phyloP scores from a whole-genome alignment of 2,329 filamentous ascomycete genomes.

The Rhexocercosporidium sp. region DNA sequence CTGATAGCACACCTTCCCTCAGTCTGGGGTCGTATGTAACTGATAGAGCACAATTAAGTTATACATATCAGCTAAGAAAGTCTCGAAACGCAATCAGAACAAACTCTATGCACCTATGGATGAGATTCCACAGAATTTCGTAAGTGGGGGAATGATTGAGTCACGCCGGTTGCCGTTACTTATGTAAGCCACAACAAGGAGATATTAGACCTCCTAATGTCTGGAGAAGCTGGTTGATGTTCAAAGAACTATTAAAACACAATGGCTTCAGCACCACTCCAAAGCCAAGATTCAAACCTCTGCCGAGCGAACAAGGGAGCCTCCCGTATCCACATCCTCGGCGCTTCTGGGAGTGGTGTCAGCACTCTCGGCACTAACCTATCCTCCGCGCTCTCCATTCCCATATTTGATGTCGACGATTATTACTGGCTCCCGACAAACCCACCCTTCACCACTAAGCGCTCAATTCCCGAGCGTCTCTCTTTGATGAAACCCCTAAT shows the following conservation, averaged over 20 bases:
- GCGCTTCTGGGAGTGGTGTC: constrained; percentile 24
- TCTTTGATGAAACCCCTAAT: constrained; percentile 18
- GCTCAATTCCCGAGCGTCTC: constrained; percentile 18
- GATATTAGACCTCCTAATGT: neutral
- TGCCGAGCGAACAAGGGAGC: constrained; percentile 15
- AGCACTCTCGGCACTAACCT: constrained; percentile 24
- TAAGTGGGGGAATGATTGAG: neutral
- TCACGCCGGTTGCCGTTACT: neutral
- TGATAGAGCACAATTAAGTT: neutral
- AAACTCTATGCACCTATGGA: too few species aligned
- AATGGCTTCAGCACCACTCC: neutral
- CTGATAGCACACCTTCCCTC: constrained; percentile 9
- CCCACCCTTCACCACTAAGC: constrained; percentile 23
- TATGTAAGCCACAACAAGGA: neutral
- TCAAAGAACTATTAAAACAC: neutral
- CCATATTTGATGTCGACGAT: constrained; percentile 22
- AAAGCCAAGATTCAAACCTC: constrained; percentile 10
- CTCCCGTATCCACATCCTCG: constrained; percentile 21
- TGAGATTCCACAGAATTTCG: neutral
- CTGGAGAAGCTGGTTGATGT: too few species aligned
- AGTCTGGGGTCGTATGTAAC: constrained; percentile 18
- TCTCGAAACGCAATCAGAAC: too few species aligned
- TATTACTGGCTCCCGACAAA: constrained; percentile 24
- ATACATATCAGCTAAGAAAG: too few species aligned
- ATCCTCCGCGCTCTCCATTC: constrained; percentile 17